phyloP scores from a whole-genome alignment of 495 filamentous ascomycete genomes.

The Talaromyces borbonicus region DNA sequence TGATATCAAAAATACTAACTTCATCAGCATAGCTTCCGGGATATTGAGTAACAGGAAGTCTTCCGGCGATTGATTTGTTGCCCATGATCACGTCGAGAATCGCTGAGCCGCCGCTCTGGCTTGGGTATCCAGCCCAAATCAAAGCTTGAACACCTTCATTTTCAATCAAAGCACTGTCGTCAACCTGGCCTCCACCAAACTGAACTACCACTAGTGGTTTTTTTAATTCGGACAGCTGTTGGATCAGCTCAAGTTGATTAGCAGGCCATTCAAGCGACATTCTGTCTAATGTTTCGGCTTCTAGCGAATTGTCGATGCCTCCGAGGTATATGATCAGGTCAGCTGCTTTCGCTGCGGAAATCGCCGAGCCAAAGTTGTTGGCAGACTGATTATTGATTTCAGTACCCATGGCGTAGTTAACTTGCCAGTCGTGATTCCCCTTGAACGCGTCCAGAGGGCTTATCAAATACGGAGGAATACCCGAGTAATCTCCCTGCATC shows the following conservation, averaged over 20 bases:
- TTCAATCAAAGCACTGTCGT: constrained; percentile 35
- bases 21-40: constrained; percentile 37
- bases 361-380: constrained; percentile 22
- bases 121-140: constrained; percentile 43
- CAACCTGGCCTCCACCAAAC: constrained; percentile 43
- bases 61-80: constrained; percentile 37
- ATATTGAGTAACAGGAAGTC: constrained; percentile 46
- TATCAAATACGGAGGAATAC: constrained; percentile 39
- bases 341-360: constrained; percentile 32
- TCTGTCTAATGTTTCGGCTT: constrained; percentile 41
- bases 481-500: constrained; percentile 48
- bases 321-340: constrained; percentile 43
- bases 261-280: constrained; percentile 40
- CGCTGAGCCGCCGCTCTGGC: constrained; percentile 40
- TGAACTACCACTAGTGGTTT: constrained; percentile 44
- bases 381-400: constrained; percentile 27
- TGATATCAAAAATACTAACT: constrained; percentile 41
- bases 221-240: constrained; percentile 27
- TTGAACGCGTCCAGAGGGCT: constrained; percentile 39
- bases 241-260: constrained; percentile 34
- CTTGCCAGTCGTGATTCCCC: constrained; percentile 9
- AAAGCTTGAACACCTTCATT: constrained; percentile 33
- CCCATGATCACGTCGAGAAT: constrained; percentile 39
- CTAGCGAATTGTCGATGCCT: constrained; percentile 40
- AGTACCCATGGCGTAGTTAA: constrained; percentile 35